These are phyloP conservation scores for Haematococcus lacustris DNA, from an alignment of 139 green algal genomes.

Conservation along the genomic window DNA sequence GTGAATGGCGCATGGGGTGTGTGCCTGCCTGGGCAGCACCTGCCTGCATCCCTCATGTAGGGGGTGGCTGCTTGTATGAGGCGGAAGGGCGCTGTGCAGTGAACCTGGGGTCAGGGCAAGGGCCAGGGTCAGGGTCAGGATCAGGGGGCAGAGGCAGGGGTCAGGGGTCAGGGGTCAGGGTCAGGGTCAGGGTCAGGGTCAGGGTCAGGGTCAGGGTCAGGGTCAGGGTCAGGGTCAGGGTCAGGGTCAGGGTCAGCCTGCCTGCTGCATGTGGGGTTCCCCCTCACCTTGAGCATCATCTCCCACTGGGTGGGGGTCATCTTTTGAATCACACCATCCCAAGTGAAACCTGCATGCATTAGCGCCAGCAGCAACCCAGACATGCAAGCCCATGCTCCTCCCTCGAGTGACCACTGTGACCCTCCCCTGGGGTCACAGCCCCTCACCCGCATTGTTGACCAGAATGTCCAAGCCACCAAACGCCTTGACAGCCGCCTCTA, in stretches of 20 bases:
- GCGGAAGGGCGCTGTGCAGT: conserved; percentile 75
- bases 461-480: conserved; percentile 52
- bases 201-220: too few species aligned
- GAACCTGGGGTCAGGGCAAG: conserved; percentile 49
- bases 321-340: conserved; percentile 81
- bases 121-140: too few species aligned
- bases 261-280: not conserved
- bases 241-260: too few species aligned
- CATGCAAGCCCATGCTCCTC: too few species aligned
- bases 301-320: conserved; percentile 74
- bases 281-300: conserved; percentile 52
- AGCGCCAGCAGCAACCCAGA: too few species aligned
- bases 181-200: too few species aligned
- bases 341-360: conserved; percentile 65
- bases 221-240: too few species aligned
- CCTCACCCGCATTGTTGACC: conserved; percentile 52
- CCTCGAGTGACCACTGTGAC: too few species aligned
- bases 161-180: too few species aligned
- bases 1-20: too few species aligned
- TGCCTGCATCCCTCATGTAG: conserved; percentile 65
- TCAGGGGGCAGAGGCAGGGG: too few species aligned
- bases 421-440: not conserved
- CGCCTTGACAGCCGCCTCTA: conserved; percentile 37
- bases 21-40: too few species aligned
- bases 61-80: conserved; percentile 67